A percentile compares a stretch with the other conserved stretches of the same genome.
phyloP scores from a whole-genome alignment of 305 asterid species.

The Plantago lanceolata region DNA sequence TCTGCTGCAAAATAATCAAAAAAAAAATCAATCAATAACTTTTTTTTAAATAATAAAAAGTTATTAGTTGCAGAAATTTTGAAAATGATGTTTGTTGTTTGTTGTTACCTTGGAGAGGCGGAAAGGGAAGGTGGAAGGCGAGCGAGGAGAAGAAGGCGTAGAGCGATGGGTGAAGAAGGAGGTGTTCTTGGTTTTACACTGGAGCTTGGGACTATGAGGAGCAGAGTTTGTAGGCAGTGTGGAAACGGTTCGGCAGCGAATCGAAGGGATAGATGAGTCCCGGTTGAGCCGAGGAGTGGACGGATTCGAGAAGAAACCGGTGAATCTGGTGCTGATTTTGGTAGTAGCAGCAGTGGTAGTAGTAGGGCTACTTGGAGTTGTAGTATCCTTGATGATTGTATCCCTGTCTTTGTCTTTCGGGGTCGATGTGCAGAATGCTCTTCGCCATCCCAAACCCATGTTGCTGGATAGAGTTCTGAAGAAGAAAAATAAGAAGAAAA shows the following conservation, averaged over 20 bases:
- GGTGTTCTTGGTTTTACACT: constrained; percentile 56
- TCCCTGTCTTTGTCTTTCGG: constrained; percentile 44
- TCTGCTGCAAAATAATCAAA: constrained; percentile 37
- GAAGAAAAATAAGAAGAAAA: not conserved
- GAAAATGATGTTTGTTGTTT: not conserved
- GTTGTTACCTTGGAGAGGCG: constrained; percentile 52
- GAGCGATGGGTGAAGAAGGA: constrained; percentile 57
- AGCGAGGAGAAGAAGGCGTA: constrained; percentile 81
- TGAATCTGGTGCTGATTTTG: constrained; percentile 37
- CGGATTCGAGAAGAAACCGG: constrained; percentile 67
- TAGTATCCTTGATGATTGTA: constrained; percentile 22
- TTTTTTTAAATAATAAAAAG: constrained; percentile 20
- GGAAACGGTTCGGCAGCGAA: constrained; percentile 18
- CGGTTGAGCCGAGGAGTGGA: constrained; percentile 64
- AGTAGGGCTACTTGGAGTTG: no score
- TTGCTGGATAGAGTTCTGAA: not conserved
- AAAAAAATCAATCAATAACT: constrained; percentile 16
- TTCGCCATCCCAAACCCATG: constrained; percentile 88
- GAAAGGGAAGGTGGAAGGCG: constrained; percentile 75
- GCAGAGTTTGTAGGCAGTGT: constrained; percentile 2
- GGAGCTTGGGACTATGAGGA: constrained; percentile 51
- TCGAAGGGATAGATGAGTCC: constrained; percentile 37
- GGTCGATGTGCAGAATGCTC: constrained; percentile 87
- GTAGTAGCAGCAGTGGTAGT: no score
- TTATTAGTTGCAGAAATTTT: constrained; percentile 20